phyloP scores from a whole-genome alignment of 768 basidiomycete species.

The Trametes cubensis region DNA sequence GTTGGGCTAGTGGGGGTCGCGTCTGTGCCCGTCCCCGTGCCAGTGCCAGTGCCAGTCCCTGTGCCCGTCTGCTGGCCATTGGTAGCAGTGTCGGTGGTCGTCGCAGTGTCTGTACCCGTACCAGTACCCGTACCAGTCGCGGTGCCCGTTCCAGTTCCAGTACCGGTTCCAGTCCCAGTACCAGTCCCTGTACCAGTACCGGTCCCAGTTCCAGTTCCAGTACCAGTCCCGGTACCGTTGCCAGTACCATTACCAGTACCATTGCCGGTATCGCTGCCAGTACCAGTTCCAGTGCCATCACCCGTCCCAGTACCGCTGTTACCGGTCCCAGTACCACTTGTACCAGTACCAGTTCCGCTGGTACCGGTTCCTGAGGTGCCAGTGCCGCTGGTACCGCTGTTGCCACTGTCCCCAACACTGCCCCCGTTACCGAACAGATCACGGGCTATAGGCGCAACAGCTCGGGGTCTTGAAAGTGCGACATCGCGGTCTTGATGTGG shows the following conservation, averaged over 20 bases:
- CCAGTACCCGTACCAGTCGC: slow-evolving; percentile 8
- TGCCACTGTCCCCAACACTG: not conserved
- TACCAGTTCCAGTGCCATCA: not conserved
- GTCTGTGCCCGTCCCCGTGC: slow-evolving; percentile 8
- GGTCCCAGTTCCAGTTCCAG: not conserved
- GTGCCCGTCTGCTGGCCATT: not conserved
- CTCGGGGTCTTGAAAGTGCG: slow-evolving; percentile 1
- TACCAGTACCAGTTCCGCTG: not conserved
- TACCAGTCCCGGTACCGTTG: not conserved
- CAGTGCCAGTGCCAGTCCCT: not conserved
- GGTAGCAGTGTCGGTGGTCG: slow-evolving; percentile 8
- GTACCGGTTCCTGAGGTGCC: slow-evolving; percentile 1
- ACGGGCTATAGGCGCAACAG: not conserved
- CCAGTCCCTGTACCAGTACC: not conserved
- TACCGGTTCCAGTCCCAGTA: slow-evolving; percentile 1
- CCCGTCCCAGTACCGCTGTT: slow-evolving; percentile 1
- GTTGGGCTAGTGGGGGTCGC: not conserved
- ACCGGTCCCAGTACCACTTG: not conserved
- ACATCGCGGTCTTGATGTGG: slow-evolving; percentile 26
- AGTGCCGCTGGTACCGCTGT: not conserved
- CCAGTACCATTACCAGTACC: not conserved
- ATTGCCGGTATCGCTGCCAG: not conserved
- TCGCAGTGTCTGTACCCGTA: not conserved
- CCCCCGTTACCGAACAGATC: not conserved
- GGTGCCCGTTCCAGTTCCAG: not conserved